Evolutionary conservation across 1,284 basidiomycete species (phyloP).

Genomic region (Vanrija sp.): DNA sequence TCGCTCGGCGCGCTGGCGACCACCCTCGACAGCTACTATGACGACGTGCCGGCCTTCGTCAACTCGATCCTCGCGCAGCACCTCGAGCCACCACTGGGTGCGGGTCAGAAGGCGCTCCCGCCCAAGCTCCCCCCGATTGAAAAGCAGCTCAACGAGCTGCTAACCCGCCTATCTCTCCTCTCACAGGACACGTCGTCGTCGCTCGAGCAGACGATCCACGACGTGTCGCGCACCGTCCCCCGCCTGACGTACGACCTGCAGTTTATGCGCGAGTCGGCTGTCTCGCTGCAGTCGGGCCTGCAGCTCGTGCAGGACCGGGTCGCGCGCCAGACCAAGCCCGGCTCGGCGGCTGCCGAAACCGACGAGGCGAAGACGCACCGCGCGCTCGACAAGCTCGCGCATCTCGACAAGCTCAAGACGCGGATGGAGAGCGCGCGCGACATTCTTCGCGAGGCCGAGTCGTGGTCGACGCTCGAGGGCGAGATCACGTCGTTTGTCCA

Average conservation of each 20-base stretch:
- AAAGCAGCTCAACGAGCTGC: constrained; percentile 65
- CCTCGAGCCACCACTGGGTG: constrained; percentile 17
- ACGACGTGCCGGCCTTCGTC: constrained; percentile 43
- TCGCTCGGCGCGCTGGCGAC: constrained; percentile 35
- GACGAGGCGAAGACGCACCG: constrained; percentile 32
- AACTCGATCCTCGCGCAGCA: constrained; percentile 39
- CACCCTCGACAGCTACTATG: constrained; percentile 35
- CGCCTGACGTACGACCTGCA: constrained; percentile 87
- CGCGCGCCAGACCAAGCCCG: constrained; percentile 34
- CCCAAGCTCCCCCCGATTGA: constrained; percentile 65
- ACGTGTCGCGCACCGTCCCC: constrained; percentile 80
- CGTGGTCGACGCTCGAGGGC: constrained; percentile 86
- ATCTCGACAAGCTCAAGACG: constrained; percentile 74
- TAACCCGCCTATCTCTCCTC: constrained; percentile 71
- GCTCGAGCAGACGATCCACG: constrained; percentile 80
- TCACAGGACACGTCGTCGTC: constrained; percentile 78
- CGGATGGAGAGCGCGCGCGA: constrained; percentile 81
- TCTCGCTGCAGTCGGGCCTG: constrained; percentile 65
- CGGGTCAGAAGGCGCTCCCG: constrained; percentile 12
- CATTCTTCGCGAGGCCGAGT: constrained; percentile 83
- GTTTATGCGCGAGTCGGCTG: constrained; percentile 85
- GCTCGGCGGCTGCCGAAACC: not conserved
- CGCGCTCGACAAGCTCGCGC: constrained; percentile 64
- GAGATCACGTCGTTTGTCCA: constrained; percentile 77
- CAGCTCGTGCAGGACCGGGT: constrained; percentile 55